These are phyloP conservation scores for Coniochaeta ligniaria DNA, from an alignment of 2,329 filamentous ascomycete species.

Conservation along the genomic window DNA sequence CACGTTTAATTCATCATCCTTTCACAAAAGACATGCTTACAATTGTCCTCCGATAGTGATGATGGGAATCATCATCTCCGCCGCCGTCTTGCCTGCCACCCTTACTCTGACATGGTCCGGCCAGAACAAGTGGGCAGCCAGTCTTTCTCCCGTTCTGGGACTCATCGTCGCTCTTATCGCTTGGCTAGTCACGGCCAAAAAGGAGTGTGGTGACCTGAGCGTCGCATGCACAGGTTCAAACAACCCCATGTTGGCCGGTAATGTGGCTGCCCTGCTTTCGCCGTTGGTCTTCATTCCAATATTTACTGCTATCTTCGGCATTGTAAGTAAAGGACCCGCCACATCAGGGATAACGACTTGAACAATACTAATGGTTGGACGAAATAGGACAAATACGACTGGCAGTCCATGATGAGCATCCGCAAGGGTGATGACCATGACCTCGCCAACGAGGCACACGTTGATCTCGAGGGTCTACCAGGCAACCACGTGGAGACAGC, in stretches of 20 bases:
- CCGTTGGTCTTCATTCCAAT: conserved; percentile 69
- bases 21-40: conserved; percentile 23
- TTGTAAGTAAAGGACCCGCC: neutral
- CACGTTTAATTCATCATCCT: neutral
- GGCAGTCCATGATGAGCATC: conserved; percentile 74
- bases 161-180: conserved; percentile 62
- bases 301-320: conserved; percentile 62
- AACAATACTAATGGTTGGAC: conserved; percentile 4
- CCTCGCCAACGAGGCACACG: conserved; percentile 52
- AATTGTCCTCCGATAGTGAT: conserved; percentile 38
- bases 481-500: conserved; percentile 30
- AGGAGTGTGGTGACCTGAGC: conserved; percentile 58
- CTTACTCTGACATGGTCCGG: conserved; percentile 74
- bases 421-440: conserved; percentile 73
- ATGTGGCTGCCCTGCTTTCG: conserved; percentile 73
- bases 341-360: neutral
- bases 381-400: conserved; percentile 69
- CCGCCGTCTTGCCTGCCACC: conserved; percentile 76
- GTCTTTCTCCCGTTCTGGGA: conserved; percentile 61
- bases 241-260: conserved; percentile 81
- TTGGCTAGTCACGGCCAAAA: conserved; percentile 72
- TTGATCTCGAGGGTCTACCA: conserved; percentile 59
- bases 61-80: conserved; percentile 87
- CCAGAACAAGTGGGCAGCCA: conserved; percentile 70
- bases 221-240: conserved; percentile 78